Evolutionary conservation across 257 asterid species (phyloP), one percentile per base, ranked within the genome.

Genomic region (Nicotiana undulata): DNA sequence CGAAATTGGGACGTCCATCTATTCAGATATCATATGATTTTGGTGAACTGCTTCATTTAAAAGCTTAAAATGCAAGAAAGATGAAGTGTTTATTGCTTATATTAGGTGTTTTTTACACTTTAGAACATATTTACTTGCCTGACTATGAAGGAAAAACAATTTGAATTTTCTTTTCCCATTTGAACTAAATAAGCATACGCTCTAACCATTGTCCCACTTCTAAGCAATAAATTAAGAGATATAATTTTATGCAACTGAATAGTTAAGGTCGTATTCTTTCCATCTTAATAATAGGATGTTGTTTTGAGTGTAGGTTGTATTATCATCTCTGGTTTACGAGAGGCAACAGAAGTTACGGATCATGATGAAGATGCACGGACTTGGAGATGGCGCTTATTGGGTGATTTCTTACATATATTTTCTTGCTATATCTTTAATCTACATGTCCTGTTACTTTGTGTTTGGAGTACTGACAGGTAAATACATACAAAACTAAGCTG

Each of bases 351-450:
- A 77, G 63, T 52, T 88, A 79, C 49, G 84, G 77, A 86, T 84
- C 60, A 88, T 88, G 90, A 88, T 88, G 90, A 86, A 81, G 83
- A 84, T 88, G 88, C 90, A 88, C 56, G 89, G 90, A n/a, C 87
- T 88, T 82, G 88, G 88, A 8, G 81, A 86, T 46, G 80, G 78
- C 18, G 79, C 90, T 20, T 88, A 88, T 63, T 84, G 89, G 86
- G 17, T 85, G 79, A 88, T 80, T 72, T 74, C 82, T 2, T 88
- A 88, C 84, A n/a, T 77, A 20, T 88, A 88, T 76, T 88, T 88
- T 82, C 84, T 88, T n/a, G 20, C 79, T 65, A 37, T 88, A 52
- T 80, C 83, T 24, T 70, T 80, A 16, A 64, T 88, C 83, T 88
- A 82, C 82, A 74, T 82, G 80, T 4, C 72, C 61, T 80, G 82